These are phyloP conservation scores for Fabrea salina DNA, from an alignment of 169 alveolate genomes.

Conservation along the genomic window DNA sequence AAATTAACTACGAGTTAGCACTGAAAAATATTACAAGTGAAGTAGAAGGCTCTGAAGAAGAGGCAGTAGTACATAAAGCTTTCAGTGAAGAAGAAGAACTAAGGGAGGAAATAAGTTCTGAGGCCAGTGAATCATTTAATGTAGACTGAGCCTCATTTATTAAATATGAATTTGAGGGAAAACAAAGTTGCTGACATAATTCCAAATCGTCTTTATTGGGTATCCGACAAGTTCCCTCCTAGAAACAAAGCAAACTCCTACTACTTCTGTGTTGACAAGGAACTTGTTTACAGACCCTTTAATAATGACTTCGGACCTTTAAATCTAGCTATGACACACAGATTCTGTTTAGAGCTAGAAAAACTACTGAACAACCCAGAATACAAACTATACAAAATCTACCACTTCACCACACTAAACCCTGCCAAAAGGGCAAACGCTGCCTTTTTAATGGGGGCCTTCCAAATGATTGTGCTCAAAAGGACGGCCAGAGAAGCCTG, in stretches of 20 bases:
- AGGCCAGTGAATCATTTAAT: too few species aligned
- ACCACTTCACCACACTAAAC: conserved; percentile 71
- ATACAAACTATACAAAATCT: conserved; percentile 56
- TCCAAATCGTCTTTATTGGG: conserved; percentile 33
- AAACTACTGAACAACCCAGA: conserved; percentile 55
- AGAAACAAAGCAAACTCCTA: conserved; percentile 48
- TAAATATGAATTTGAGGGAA: too few species aligned
- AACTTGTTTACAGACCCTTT: conserved; percentile 89
- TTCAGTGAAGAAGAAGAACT: too few species aligned
- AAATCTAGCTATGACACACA: conserved; percentile 80
- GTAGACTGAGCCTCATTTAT: too few species aligned
- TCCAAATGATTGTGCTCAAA: conserved; percentile 69
- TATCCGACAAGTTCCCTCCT: conserved; percentile 67
- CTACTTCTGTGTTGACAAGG: conserved; percentile 79
- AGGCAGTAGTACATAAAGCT: too few species aligned
- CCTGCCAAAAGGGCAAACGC: conserved; percentile 88
- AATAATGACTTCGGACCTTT: conserved; percentile 93
- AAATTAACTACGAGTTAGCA: too few species aligned
- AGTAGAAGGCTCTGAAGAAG: too few species aligned
- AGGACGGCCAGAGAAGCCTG: conserved; percentile 81
- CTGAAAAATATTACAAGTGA: too few species aligned
- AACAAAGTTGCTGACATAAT: conserved; percentile 18
- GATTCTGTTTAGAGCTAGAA: conserved; percentile 75
- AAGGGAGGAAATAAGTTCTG: too few species aligned
- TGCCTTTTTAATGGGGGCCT: conserved; percentile 87